Evolutionary conservation across 1,284 basidiomycete species (phyloP).

Genomic region (Trichosporon ovoides): DNA sequence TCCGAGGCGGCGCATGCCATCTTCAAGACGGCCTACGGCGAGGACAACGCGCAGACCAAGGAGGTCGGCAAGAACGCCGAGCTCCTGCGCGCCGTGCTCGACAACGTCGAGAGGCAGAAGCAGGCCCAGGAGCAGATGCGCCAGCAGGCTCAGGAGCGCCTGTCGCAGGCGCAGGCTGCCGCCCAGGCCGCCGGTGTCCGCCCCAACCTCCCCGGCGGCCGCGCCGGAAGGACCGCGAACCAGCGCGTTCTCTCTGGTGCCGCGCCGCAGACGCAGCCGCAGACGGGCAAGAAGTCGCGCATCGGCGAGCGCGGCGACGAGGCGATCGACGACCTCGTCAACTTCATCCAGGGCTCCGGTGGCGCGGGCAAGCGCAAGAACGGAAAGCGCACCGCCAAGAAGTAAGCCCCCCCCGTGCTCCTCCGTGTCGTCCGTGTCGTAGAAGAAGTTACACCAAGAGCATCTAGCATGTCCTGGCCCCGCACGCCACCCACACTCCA

Average conservation of each 20-base stretch:
- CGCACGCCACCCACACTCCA: neutral
- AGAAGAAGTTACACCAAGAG: neutral
- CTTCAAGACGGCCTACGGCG: constrained; percentile 47
- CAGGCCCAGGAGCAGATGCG: constrained; percentile 39
- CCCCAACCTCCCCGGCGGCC: constrained; percentile 7
- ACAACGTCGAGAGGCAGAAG: constrained; percentile 44
- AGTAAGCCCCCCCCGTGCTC: neutral
- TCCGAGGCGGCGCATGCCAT: constrained; percentile 46
- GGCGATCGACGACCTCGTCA: constrained; percentile 50
- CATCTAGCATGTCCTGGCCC: neutral
- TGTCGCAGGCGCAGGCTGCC: constrained; percentile 31
- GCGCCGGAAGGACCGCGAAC: neutral
- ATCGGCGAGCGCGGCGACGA: constrained; percentile 43
- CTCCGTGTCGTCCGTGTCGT: no score
- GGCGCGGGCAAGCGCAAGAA: neutral
- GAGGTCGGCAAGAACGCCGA: constrained; percentile 51
- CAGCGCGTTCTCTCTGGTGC: constrained; percentile 12
- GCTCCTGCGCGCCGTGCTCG: constrained; percentile 44
- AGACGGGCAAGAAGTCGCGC: constrained; percentile 8
- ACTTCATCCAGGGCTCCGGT: constrained; percentile 47
- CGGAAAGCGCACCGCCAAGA: neutral
- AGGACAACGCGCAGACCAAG: constrained; percentile 47
- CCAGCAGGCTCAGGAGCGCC: constrained; percentile 35
- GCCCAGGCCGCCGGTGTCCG: constrained; percentile 9
- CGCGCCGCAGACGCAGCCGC: neutral